Evolutionary conservation across 306 rosid genomes (phyloP).

Genomic region (Cucurbita pepo): DNA sequence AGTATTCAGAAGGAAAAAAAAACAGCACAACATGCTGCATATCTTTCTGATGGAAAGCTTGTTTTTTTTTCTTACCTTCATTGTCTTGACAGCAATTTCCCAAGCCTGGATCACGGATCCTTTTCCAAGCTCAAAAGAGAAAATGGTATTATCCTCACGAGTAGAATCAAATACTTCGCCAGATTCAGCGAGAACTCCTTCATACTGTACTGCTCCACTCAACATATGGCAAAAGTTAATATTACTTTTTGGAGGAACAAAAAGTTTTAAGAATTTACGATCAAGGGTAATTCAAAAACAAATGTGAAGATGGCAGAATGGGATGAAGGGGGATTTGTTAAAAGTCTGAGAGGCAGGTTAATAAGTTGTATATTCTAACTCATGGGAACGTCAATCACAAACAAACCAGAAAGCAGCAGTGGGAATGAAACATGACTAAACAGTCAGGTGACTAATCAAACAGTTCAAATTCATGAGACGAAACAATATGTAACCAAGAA

Average conservation of each 20-base stretch:
- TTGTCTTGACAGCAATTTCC: slow-evolving; percentile 82
- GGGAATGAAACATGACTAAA: neutral
- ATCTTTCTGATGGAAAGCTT: neutral
- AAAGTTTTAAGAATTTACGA: neutral
- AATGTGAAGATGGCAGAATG: neutral
- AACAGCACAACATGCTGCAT: neutral
- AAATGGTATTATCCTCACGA: slow-evolving; percentile 72
- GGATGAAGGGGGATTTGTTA: neutral
- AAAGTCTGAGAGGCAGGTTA: neutral
- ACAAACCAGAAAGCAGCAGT: neutral
- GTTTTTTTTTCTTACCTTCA: slow-evolving; percentile 47
- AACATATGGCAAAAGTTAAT: neutral
- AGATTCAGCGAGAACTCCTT: slow-evolving; percentile 64
- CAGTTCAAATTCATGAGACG: too few species aligned
- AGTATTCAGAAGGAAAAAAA: slow-evolving; percentile 1
- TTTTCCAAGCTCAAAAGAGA: slow-evolving; percentile 91
- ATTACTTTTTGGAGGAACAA: neutral
- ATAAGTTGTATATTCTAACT: neutral
- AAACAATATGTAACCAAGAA: neutral
- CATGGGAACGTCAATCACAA: neutral
- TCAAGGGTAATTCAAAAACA: neutral
- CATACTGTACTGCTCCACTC: slow-evolving; percentile 59
- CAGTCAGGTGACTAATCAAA: neutral
- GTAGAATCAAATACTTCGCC: slow-evolving; percentile 89
- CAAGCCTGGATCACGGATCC: slow-evolving; percentile 86